phyloP scores from a whole-genome alignment of 2,329 filamentous ascomycete species.

The Chalaropsis thielavioides region DNA sequence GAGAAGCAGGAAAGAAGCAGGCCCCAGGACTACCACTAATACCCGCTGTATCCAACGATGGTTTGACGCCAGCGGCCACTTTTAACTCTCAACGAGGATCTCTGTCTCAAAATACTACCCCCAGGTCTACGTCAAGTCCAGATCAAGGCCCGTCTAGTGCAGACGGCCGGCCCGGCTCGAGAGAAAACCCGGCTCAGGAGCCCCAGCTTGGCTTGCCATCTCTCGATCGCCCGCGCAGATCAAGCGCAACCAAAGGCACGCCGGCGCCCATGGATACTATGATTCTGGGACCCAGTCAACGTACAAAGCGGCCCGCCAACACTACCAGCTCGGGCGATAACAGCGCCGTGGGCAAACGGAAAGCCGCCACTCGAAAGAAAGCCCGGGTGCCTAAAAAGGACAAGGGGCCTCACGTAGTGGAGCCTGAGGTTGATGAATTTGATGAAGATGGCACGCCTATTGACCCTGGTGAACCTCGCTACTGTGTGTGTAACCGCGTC shows the following conservation, averaged over 20 bases:
- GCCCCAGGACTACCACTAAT: conserved; percentile 22
- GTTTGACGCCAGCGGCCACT: conserved; percentile 21
- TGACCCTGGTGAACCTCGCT: conserved; percentile 60
- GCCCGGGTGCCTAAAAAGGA: conserved; percentile 41
- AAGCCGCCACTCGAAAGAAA: conserved; percentile 54
- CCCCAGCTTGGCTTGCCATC: conserved; percentile 28
- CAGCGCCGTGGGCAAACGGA: conserved; percentile 57
- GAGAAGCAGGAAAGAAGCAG: conserved; percentile 27
- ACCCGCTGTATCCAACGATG: conserved; percentile 18
- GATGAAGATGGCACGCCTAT: conserved; percentile 56
- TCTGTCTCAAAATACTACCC: conserved; percentile 20
- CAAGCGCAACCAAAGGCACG: conserved; percentile 27
- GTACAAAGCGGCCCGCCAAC: conserved; percentile 54
- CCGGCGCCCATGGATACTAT: not conserved
- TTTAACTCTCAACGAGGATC: conserved; percentile 9
- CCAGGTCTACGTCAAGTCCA: conserved; percentile 25
- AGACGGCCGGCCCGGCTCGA: conserved; percentile 35
- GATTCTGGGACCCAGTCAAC: conserved; percentile 34
- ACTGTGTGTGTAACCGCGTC: conserved; percentile 66
- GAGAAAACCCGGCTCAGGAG: conserved; percentile 39
- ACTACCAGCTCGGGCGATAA: conserved; percentile 45
- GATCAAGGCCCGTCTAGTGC: conserved; percentile 25
- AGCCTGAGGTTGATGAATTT: conserved; percentile 42
- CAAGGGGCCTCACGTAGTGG: conserved; percentile 27
- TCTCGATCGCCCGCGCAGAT: conserved; percentile 38